Conservation (phyloP, 1,284 basidiomycete species). For the Paramarasmius palmivorus region DNA sequence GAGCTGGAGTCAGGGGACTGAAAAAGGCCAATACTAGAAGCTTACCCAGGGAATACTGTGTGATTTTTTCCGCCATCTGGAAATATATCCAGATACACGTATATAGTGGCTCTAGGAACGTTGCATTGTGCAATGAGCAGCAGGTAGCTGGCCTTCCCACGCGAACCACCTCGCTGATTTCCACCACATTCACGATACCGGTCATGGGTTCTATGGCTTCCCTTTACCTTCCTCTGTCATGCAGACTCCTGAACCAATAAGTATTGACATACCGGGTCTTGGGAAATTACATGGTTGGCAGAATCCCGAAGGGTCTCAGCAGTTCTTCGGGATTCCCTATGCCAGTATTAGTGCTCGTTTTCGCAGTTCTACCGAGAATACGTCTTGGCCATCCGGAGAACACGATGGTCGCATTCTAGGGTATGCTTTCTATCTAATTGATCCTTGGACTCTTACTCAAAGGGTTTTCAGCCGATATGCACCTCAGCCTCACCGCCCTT, state of each 20-base stretch:
- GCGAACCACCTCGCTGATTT: too few relatives aligned
- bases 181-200: too few relatives aligned
- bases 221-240: not conserved
- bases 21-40: too few relatives aligned
- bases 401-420: not conserved
- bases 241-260: not conserved
- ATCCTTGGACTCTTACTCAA: not conserved
- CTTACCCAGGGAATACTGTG: too few relatives aligned
- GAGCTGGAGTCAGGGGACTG: too few relatives aligned
- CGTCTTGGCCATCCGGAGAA: not conserved
- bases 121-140: too few relatives aligned
- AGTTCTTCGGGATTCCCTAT: constrained; percentile 4
- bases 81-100: too few relatives aligned
- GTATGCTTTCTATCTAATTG: not conserved
- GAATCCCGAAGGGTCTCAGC: not conserved
- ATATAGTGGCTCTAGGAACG: too few relatives aligned
- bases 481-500: constrained; percentile 1
- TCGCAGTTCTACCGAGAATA: not conserved
- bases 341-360: not conserved
- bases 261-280: not conserved
- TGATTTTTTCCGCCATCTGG: too few relatives aligned
- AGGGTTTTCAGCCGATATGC: not conserved
- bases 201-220: too few relatives aligned
- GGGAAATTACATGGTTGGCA: not conserved
- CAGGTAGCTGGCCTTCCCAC: too few relatives aligned